These are phyloP conservation scores for Ganoderma sinense DNA, from an alignment of 1,284 basidiomycete species.

Conservation along the genomic window DNA sequence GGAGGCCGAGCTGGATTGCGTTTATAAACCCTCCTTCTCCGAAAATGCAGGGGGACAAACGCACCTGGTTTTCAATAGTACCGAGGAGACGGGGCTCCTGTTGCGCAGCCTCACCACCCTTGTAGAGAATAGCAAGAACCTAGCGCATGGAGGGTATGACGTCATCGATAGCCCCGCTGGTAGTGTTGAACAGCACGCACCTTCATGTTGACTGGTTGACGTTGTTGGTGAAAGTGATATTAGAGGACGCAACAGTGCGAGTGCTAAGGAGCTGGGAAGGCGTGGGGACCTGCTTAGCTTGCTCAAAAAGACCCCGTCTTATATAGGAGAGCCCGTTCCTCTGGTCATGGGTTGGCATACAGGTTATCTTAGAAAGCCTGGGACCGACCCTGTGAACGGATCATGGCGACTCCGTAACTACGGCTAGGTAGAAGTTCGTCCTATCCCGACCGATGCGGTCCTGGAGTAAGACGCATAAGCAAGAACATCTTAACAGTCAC, in stretches of 20 bases:
- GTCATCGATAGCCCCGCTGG: conserved; percentile 10
- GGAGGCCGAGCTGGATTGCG: conserved; percentile 68
- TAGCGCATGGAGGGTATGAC: conserved; percentile 38
- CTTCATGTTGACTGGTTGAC: conserved; percentile 33
- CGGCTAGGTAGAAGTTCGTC: conserved; percentile 19
- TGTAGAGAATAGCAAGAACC: conserved; percentile 87
- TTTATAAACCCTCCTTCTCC: neutral
- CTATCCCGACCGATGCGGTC: neutral
- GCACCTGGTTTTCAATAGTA: conserved; percentile 87
- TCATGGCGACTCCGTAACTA: conserved; percentile 26
- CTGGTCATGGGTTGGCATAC: conserved; percentile 27
- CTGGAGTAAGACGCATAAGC: conserved; percentile 12
- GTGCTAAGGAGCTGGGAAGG: conserved; percentile 27
- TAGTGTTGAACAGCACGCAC: conserved; percentile 17
- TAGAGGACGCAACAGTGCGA: conserved; percentile 18
- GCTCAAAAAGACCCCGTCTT: conserved; percentile 28
- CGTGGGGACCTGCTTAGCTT: conserved; percentile 26
- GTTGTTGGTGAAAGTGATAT: conserved; percentile 12
- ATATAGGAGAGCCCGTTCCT: conserved; percentile 24
- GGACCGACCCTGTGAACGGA: conserved; percentile 20
- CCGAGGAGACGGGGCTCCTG: conserved; percentile 89
- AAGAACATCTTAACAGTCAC: conserved; percentile 8
- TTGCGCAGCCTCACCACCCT: conserved; percentile 75
- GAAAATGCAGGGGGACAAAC: conserved; percentile 12
- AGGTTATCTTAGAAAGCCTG: conserved; percentile 9